phyloP scores from a whole-genome alignment of 805 yeast genomes.

The Candida glaebosa region DNA sequence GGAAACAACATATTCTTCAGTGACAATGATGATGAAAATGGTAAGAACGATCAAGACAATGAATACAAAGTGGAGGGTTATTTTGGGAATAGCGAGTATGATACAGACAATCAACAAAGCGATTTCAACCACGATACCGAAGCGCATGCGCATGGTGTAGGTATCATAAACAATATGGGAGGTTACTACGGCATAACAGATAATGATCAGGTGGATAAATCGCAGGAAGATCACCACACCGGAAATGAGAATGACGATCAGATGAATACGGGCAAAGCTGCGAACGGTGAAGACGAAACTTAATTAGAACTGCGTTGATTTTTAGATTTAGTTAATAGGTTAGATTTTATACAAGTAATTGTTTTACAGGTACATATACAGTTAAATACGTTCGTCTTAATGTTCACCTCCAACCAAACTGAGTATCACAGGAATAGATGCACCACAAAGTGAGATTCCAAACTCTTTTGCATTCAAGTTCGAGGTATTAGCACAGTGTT shows the following conservation, averaged over 20 bases:
- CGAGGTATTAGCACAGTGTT: not conserved
- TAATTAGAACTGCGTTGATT: no score
- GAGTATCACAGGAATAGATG: slow-evolving; percentile 24
- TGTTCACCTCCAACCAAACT: slow-evolving; percentile 18
- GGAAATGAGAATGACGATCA: not conserved
- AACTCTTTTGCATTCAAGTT: slow-evolving; percentile 12
- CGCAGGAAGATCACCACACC: slow-evolving; percentile 4
- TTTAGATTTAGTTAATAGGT: no score
- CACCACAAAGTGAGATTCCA: slow-evolving; percentile 19
- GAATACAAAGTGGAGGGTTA: slow-evolving; percentile 3
- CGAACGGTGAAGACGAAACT: not conserved
- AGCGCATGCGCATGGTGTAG: slow-evolving; percentile 5
- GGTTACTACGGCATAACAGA: slow-evolving; percentile 4
- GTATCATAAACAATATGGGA: slow-evolving; percentile 3
- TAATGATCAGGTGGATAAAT: slow-evolving; percentile 5
- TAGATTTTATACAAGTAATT: not conserved
- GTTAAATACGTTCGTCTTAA: not conserved
- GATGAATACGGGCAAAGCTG: not conserved
- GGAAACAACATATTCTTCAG: slow-evolving; percentile 7
- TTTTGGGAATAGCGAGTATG: slow-evolving; percentile 6
- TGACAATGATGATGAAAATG: slow-evolving; percentile 9
- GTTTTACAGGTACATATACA: not conserved
- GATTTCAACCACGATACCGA: slow-evolving; percentile 2
- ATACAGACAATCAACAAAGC: slow-evolving; percentile 4
- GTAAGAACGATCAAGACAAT: slow-evolving; percentile 8